A percentile compares a stretch with the other conserved stretches of the same genome.
These are phyloP conservation scores for Schoenoplectus tabernaemontani DNA, from an alignment of 202 grass and related monocot species.

Conservation along the genomic window DNA sequence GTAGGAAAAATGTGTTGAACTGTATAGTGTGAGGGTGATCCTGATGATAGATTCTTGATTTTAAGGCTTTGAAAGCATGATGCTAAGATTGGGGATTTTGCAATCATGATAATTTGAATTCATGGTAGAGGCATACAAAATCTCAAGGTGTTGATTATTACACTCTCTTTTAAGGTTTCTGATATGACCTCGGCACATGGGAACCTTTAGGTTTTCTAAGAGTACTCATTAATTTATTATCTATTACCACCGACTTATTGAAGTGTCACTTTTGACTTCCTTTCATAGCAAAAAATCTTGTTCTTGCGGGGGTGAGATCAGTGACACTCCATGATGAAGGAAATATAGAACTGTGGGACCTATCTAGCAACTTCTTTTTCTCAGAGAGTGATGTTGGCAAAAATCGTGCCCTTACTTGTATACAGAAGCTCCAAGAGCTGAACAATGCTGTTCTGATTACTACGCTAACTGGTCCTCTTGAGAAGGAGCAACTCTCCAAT, in stretches of 20 bases:
- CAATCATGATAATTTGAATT: not conserved
- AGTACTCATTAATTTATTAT: not conserved
- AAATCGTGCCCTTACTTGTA: slow-evolving; percentile 53
- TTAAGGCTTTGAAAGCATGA: not conserved
- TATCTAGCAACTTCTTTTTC: slow-evolving; percentile 87
- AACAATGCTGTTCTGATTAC: slow-evolving; percentile 75
- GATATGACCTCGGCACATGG: not conserved
- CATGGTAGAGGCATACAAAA: not conserved
- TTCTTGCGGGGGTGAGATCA: slow-evolving; percentile 83
- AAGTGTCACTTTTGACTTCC: not conserved
- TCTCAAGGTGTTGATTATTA: not conserved
- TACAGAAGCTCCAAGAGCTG: slow-evolving; percentile 73
- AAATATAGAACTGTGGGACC: slow-evolving; percentile 82
- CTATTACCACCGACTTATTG: not conserved
- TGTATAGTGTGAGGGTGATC: not conserved
- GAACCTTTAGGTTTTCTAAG: not conserved
- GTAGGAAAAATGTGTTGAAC: not conserved
- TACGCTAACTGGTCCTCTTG: slow-evolving; percentile 45
- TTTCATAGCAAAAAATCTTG: slow-evolving; percentile 88
- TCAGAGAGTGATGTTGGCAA: slow-evolving; percentile 71
- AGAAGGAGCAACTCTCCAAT: slow-evolving; percentile 74
- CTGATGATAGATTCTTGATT: not conserved
- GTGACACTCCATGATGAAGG: slow-evolving; percentile 82
- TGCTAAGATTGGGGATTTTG: not conserved
- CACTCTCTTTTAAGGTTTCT: not conserved